These are phyloP conservation scores for Sphenostylis stenocarpa DNA, from an alignment of 306 rosid species.

Conservation along the genomic window DNA sequence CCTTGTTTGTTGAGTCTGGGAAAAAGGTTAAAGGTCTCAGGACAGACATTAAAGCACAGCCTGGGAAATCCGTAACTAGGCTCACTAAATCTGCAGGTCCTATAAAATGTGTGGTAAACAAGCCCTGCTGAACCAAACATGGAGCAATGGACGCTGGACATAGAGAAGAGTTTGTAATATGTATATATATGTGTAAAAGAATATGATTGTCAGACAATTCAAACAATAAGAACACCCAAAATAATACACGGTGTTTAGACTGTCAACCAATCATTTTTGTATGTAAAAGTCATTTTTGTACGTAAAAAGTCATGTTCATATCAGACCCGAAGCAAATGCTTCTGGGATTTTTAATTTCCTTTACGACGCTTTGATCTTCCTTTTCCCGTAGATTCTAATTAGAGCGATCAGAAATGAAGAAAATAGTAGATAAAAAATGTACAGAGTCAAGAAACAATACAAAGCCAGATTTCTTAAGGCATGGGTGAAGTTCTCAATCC, in stretches of 20 bases:
- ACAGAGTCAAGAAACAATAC: background rate
- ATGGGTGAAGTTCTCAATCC: too few relatives aligned
- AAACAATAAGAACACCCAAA: too few relatives aligned
- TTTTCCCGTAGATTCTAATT: background rate
- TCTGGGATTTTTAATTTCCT: background rate
- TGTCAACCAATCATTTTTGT: too few relatives aligned
- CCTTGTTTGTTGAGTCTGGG: background rate
- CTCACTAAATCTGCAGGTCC: constrained; percentile 54
- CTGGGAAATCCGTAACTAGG: constrained; percentile 31
- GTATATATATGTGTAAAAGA: background rate
- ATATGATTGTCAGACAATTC: too few relatives aligned
- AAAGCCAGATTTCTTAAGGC: background rate
- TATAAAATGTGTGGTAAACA: constrained; percentile 26
- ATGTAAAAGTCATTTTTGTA: too few relatives aligned
- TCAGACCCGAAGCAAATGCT: background rate
- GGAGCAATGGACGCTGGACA: background rate
- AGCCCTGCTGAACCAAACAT: constrained; percentile 36
- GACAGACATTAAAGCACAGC: background rate
- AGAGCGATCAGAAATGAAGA: background rate
- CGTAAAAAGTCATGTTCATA: background rate
- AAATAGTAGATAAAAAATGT: background rate
- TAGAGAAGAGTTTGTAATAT: background rate
- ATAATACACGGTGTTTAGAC: too few relatives aligned
- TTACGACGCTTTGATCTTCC: background rate
- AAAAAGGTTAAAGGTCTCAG: background rate